phyloP scores from a whole-genome alignment of 2,329 filamentous ascomycete species.

The Fusarium oligoseptatum region DNA sequence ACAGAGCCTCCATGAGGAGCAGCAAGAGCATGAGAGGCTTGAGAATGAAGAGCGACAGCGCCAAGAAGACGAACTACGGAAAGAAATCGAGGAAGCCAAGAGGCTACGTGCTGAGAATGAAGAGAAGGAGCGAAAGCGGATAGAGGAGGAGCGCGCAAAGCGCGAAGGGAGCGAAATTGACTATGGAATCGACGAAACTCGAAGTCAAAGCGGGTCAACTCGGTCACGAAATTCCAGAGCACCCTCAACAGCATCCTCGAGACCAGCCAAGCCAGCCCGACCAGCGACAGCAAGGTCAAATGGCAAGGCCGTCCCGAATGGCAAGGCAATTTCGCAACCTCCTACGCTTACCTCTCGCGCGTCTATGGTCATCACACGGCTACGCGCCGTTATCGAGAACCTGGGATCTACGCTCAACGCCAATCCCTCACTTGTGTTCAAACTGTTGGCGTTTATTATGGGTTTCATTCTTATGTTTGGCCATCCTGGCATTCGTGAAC shows the following conservation, averaged over 20 bases:
- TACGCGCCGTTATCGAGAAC: constrained; percentile 65
- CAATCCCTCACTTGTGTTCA: constrained; percentile 70
- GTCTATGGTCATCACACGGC: constrained; percentile 64
- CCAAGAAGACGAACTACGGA: constrained; percentile 69
- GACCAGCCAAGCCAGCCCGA: constrained; percentile 43
- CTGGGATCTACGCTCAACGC: constrained; percentile 64
- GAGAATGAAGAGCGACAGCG: constrained; percentile 70
- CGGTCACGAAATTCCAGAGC: constrained; percentile 50
- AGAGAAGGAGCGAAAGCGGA: constrained; percentile 63
- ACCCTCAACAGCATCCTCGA: constrained; percentile 52
- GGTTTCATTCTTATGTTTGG: constrained; percentile 83
- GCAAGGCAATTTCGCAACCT: constrained; percentile 46
- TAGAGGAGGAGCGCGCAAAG: constrained; percentile 67
- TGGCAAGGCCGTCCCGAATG: constrained; percentile 47
- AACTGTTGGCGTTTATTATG: constrained; percentile 82
- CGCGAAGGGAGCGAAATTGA: constrained; percentile 72
- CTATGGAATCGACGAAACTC: constrained; percentile 74
- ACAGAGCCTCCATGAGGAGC: constrained; percentile 86
- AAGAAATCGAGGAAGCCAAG: constrained; percentile 69
- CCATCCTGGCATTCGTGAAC: constrained; percentile 79
- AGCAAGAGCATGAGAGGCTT: constrained; percentile 76
- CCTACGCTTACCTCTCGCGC: constrained; percentile 63
- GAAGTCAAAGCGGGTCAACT: constrained; percentile 54
- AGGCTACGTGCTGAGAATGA: constrained; percentile 70
- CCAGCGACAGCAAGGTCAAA: constrained; percentile 45